Percentiles rank a stretch among this genome's conserved stretches.
Conservation (phyloP, 192 early-diverging fungal genomes). For the Coemansia sp. region DNA sequence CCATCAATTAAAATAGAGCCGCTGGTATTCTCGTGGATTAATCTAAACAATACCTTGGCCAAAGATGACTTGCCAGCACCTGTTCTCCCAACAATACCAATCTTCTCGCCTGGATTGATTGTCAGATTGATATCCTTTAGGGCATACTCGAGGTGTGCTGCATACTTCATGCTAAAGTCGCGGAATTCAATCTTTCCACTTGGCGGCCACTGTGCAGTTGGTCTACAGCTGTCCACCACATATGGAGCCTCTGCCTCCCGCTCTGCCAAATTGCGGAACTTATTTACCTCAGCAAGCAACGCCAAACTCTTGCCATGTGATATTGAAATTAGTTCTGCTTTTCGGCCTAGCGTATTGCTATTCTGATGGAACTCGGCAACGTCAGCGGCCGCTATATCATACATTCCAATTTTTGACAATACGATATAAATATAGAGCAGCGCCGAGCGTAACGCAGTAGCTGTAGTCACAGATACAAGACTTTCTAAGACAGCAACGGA, state of each 20-base stretch:
- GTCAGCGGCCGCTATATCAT: not conserved
- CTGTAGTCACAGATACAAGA: not conserved
- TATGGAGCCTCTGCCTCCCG: slow-evolving; percentile 15
- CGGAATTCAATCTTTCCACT: slow-evolving; percentile 30
- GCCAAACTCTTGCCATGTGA: not conserved
- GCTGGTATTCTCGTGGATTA: slow-evolving; percentile 60
- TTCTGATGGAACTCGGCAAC: not conserved
- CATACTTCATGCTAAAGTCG: slow-evolving; percentile 29
- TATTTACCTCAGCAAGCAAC: not conserved
- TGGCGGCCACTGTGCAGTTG: slow-evolving; percentile 19
- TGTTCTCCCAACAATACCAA: slow-evolving; percentile 61
- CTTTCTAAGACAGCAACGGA: not conserved
- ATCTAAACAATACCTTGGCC: slow-evolving; percentile 61
- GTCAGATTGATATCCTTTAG: slow-evolving; percentile 51
- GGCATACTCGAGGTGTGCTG: slow-evolving; percentile 12
- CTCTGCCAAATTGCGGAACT: not conserved
- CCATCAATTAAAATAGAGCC: slow-evolving; percentile 76
- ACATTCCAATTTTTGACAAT: not conserved
- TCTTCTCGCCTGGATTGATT: slow-evolving; percentile 60
- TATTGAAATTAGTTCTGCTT: no score
- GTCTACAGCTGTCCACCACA: not conserved
- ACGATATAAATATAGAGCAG: not conserved
- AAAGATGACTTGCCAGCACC: slow-evolving; percentile 70
- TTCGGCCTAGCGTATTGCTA: not conserved
- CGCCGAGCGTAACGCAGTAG: not conserved